Percentiles rank a stretch among this genome's conserved stretches.
These are phyloP conservation scores for Daldinia vernicosa DNA, from an alignment of 495 filamentous ascomycete species.

Conservation along the genomic window DNA sequence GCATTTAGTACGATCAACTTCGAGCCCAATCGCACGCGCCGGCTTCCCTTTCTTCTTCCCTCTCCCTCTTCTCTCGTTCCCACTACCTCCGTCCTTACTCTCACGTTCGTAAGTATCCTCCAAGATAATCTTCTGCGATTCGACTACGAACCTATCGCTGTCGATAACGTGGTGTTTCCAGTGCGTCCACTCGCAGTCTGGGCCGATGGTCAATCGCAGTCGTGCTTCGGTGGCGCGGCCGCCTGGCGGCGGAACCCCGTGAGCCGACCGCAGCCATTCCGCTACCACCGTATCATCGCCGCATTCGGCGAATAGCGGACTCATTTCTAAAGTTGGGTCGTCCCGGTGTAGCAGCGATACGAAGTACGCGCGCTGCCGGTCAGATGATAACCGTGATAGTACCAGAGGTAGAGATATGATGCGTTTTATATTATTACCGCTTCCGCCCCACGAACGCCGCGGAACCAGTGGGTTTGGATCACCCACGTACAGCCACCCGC, in stretches of 20 bases:
- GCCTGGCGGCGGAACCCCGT: constrained; percentile 23
- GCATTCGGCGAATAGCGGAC: constrained; percentile 18
- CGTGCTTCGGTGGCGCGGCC: constrained; percentile 13
- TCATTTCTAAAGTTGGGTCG: constrained; percentile 9
- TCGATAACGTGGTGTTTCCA: constrained; percentile 34
- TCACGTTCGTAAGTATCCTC: constrained; percentile 8
- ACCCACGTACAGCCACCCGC: constrained; percentile 28
- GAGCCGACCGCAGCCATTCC: constrained; percentile 29
- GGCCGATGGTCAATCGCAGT: constrained; percentile 18
- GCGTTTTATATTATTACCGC: neutral
- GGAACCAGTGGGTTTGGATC: constrained; percentile 5
- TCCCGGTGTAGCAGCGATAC: constrained; percentile 14
- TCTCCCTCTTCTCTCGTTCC: neutral
- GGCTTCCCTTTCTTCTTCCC: neutral
- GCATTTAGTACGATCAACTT: constrained; percentile 28
- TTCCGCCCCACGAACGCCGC: neutral
- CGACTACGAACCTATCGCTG: constrained; percentile 26
- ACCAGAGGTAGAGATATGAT: constrained; percentile 10
- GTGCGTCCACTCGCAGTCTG: constrained; percentile 23
- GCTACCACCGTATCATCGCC: constrained; percentile 27
- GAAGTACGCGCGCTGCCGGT: constrained; percentile 25
- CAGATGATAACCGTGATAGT: constrained; percentile 24
- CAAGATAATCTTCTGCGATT: constrained; percentile 18
- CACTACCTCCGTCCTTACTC: no score
- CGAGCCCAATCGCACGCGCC: constrained; percentile 20